Conservation (phyloP, 23 red algal species). For the Rhodosorus marinus region DNA sequence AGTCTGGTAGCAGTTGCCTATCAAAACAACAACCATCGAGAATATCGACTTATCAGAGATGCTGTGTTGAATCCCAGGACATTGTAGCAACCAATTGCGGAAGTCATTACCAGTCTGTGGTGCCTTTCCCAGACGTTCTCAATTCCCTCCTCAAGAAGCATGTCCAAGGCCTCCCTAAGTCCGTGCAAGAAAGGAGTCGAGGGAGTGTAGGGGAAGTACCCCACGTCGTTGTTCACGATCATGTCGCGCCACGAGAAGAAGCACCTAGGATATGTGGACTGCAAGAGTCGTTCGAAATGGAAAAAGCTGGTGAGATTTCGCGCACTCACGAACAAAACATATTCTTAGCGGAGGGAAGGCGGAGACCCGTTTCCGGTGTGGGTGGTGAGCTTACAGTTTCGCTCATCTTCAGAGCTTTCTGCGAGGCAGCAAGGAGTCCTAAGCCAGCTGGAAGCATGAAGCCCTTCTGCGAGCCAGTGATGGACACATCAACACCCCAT, state of each 20-base stretch:
- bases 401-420: conserved; percentile 4
- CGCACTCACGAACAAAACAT: too few relatives aligned
- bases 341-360: too few relatives aligned
- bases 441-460: conserved; percentile 30
- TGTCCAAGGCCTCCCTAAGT: conserved; percentile 12
- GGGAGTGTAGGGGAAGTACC: conserved; percentile 37
- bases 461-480: conserved; percentile 37
- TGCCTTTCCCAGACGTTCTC: conserved; percentile 24
- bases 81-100: background rate
- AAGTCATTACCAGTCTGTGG: too few relatives aligned
- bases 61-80: too few relatives aligned
- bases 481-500: conserved; percentile 21
- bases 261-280: conserved; percentile 3
- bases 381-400: background rate
- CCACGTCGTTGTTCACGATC: conserved; percentile 7
- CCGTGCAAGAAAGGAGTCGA: conserved; percentile 17
- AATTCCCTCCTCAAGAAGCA: conserved; percentile 21
- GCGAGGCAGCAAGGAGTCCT: conserved; percentile 17
- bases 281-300: background rate
- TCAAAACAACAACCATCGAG: too few relatives aligned
- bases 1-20: conserved; percentile 10
- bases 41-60: too few relatives aligned
- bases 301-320: background rate
- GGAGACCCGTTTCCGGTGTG: too few relatives aligned
- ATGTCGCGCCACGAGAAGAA: conserved; percentile 24